phyloP scores from a whole-genome alignment of 1,284 basidiomycete species.

The Bjerkandera adusta region DNA sequence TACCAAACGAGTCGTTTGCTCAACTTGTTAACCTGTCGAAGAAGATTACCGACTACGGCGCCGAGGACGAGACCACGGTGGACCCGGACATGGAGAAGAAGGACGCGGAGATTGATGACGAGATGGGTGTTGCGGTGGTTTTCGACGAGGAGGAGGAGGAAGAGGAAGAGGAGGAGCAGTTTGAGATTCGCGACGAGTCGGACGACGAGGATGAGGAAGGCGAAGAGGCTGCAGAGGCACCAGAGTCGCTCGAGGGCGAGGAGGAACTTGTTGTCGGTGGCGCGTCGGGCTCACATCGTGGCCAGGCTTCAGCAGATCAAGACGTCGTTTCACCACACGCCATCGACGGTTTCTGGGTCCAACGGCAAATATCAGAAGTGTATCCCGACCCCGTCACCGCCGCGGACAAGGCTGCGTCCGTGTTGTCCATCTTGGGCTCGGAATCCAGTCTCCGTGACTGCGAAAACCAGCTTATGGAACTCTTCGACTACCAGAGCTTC shows the following conservation, averaged over 20 bases:
- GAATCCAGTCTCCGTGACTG: conserved; percentile 91
- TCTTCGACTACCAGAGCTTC: conserved; percentile 95
- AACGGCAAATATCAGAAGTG: conserved; percentile 87
- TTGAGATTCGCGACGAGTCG: conserved; percentile 74
- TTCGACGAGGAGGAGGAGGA: conserved; percentile 96
- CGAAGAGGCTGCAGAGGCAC: conserved; percentile 39
- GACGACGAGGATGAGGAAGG: conserved; percentile 74
- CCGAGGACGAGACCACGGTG: conserved; percentile 76
- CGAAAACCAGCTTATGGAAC: conserved; percentile 96
- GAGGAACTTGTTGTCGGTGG: conserved; percentile 77
- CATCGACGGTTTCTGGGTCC: conserved; percentile 98
- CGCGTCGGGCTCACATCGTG: conserved; percentile 41
- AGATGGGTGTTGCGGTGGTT: conserved; percentile 92
- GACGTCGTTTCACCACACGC: conserved; percentile 87
- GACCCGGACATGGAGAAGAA: conserved; percentile 77
- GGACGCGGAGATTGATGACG: conserved; percentile 87
- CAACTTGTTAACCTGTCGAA: conserved; percentile 88
- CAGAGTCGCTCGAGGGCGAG: conserved; percentile 45
- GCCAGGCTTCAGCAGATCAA: conserved; percentile 62
- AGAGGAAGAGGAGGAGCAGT: conserved; percentile 86
- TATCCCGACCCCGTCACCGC: conserved; percentile 96
- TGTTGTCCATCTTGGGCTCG: conserved; percentile 87
- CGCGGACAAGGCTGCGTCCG: conserved; percentile 85
- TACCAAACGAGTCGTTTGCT: conserved; percentile 79
- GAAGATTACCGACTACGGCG: conserved; percentile 96